A percentile compares a stretch with the other conserved stretches of the same genome.
These are phyloP conservation scores for Aureobasidium sp. DNA, from an alignment of 2,329 filamentous ascomycete species.

Conservation along the genomic window DNA sequence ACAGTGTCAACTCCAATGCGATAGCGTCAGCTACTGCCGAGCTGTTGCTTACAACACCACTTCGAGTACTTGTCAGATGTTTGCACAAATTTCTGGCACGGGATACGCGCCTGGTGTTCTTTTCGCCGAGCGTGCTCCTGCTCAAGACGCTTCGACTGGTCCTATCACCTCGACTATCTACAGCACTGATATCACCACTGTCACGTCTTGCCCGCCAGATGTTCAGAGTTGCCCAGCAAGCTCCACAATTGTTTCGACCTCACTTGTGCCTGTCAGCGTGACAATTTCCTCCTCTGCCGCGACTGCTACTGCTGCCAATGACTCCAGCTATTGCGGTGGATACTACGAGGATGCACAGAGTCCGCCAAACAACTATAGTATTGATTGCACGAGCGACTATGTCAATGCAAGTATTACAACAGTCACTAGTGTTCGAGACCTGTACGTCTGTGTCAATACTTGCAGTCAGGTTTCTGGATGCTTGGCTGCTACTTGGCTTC, in stretches of 20 bases:
- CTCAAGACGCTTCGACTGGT: background rate
- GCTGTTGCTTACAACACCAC: constrained; percentile 9
- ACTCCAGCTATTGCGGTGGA: background rate
- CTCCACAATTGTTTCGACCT: constrained; percentile 10
- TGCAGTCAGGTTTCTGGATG: background rate
- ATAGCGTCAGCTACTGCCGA: background rate
- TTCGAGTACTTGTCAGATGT: background rate
- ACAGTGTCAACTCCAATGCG: constrained; percentile 7
- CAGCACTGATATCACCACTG: constrained; percentile 8
- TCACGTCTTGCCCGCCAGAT: constrained; percentile 9
- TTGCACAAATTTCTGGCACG: background rate
- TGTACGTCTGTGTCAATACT: background rate
- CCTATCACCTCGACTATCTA: constrained; percentile 11
- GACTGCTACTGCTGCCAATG: background rate
- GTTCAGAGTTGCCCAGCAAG: constrained; percentile 14
- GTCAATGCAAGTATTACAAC: background rate
- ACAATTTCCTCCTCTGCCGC: background rate
- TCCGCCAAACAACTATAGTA: background rate
- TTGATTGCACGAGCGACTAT: constrained; percentile 1
- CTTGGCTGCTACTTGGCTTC: background rate
- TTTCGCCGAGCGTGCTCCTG: constrained; percentile 9
- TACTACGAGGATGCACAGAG: background rate
- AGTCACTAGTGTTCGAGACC: background rate
- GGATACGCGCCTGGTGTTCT: background rate
- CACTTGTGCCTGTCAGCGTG: constrained; percentile 3